Base-by-base conservation (phyloP, 441 rosid species). In the Breynia disticha region DNA sequence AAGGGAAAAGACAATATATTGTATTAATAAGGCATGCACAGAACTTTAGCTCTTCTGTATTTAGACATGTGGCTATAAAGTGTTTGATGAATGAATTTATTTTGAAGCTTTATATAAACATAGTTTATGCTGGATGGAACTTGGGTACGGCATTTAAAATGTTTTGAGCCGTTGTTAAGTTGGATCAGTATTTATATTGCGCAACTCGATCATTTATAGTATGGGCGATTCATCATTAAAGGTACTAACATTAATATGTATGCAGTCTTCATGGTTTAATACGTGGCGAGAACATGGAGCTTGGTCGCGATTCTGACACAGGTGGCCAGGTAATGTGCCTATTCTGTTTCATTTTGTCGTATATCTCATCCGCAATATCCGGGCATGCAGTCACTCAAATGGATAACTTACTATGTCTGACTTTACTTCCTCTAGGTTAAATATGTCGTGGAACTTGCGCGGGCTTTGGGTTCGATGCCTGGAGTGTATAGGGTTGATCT, bases 261-360 rank as follows among this genome's bases (percentile, higher is more conserved):
- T 88, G 93, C 95, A 93, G 98, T 77, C 79, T 93, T 73, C 98
- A 93, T 72, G 98, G 98, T 65, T 77, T 93, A 19, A 82, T 91
- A 67, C 87, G 95, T 57, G 95, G 98, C 49, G 98, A 88, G 78
- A 86, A 89, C 68, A 88, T 91, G 98, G 98, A 93, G 77, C 95
- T 93, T 35, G 98, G 98, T 28, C 95, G 97, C 12, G 98, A 93
- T 71, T 93, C 98, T 42, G 98, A 93, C 75, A 93, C 98, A 12
- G 97, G 98, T 60, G 98, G 98, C 51, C 98, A 93, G 97, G 98
- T 93, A 70, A 59, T 57, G 8, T 28, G 35, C 35, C 35, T 28
- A 4, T 28, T 28, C 35, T 28, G 35, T 28, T 28, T 28, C 35
- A 28, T 28, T 28, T 28, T 4, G 1, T 28, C 35, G 35, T 28